A percentile compares a stretch with the other conserved stretches of the same genome.
Conservation (phyloP, 805 yeast species). For the Peterozyma toletana region DNA sequence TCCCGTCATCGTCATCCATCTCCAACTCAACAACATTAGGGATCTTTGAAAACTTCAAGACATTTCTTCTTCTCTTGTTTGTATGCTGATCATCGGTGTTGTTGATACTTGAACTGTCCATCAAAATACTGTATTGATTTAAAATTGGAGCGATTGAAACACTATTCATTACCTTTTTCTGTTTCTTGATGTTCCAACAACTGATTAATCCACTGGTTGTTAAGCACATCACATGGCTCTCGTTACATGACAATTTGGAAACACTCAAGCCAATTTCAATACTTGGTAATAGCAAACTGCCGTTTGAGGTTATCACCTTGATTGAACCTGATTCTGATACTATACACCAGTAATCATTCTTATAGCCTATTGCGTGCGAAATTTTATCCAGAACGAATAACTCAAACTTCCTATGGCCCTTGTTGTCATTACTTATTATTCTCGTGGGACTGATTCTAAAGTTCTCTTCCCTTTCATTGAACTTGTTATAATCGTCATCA, state of each 20-base stretch:
- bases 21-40: constrained; percentile 24
- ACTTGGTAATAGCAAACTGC: constrained; percentile 37
- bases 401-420: constrained; percentile 29
- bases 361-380: constrained; percentile 34
- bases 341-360: constrained; percentile 38
- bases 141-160: constrained; percentile 49
- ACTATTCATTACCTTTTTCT: constrained; percentile 28
- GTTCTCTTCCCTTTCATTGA: constrained; percentile 10
- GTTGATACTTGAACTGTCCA: constrained; percentile 3
- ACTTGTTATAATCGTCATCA: constrained; percentile 21
- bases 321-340: constrained; percentile 55
- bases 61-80: constrained; percentile 16
- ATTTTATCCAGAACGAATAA: constrained; percentile 39
- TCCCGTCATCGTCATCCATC: constrained; percentile 26
- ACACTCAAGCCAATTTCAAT: constrained; percentile 46
- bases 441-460: constrained; percentile 19
- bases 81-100: constrained; percentile 7
- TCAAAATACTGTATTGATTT: constrained; percentile 24
- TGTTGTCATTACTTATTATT: constrained; percentile 25
- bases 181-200: constrained; percentile 37
- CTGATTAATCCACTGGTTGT: constrained; percentile 44
- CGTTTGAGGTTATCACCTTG: constrained; percentile 36
- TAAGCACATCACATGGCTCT: constrained; percentile 30
- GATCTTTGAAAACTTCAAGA: constrained; percentile 13
- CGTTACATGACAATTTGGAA: constrained; percentile 26